A percentile compares a stretch with the other conserved stretches of the same genome.
These are phyloP conservation scores for Calonectria fujianensis DNA, from an alignment of 2,329 filamentous ascomycete species.

Conservation along the genomic window DNA sequence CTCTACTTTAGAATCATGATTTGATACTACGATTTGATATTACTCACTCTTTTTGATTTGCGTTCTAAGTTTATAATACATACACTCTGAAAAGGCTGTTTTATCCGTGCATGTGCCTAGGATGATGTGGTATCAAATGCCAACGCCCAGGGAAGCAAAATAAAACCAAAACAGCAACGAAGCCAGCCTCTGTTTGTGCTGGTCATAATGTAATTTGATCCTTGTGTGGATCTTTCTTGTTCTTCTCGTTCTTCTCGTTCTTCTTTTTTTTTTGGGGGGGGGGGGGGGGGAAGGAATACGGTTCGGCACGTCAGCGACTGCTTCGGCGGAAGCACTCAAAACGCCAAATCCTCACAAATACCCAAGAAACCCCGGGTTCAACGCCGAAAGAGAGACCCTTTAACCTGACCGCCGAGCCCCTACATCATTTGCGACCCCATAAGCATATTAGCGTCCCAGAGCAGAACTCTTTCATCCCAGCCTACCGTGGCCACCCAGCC, in stretches of 20 bases:
- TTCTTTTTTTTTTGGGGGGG: neutral
- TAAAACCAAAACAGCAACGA: neutral
- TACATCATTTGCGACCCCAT: conserved; percentile 56
- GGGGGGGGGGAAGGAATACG: neutral
- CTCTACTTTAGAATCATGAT: conserved; percentile 54
- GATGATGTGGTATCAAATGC: neutral
- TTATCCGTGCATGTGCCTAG: neutral
- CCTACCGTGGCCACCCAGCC: conserved; percentile 96
- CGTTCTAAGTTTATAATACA: neutral
- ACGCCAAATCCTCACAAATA: conserved; percentile 14
- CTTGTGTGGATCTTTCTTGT: neutral
- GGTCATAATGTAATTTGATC: neutral
- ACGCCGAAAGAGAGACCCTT: conserved; percentile 44
- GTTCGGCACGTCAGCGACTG: neutral
- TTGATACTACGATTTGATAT: conserved; percentile 31
- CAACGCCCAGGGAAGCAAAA: neutral
- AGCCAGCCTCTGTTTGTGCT: neutral
- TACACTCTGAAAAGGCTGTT: neutral
- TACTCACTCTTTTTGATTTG: neutral
- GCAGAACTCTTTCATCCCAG: conserved; percentile 93
- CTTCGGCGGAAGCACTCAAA: conserved; percentile 26
- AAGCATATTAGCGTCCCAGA: conserved; percentile 88
- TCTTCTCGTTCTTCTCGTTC: too few relatives aligned
- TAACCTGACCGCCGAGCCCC: conserved; percentile 10
- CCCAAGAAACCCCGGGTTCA: conserved; percentile 38